Evolutionary conservation across 805 yeast genomes (phyloP), one percentile per base, ranked within the genome.

Genomic region (Pichia membranifaciens): DNA sequence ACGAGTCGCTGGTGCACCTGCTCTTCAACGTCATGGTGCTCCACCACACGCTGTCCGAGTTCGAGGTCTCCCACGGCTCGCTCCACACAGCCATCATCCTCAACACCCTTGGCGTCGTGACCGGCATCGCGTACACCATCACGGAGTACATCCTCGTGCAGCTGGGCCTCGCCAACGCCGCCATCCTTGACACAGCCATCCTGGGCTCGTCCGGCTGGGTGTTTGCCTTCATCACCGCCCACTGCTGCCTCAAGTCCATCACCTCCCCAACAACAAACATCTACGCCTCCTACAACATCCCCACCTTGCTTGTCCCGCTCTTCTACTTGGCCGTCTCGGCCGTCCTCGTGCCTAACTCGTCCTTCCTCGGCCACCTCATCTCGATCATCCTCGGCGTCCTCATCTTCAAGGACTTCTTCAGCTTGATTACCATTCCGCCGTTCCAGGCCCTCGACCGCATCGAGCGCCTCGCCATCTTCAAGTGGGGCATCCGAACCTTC

Each of bases 11-110:
- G 20, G 51, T 81, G 44, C 95, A 87, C 60, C 67, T 88, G 60
- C 40, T 75, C 4, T 65, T 84, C 56, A 87, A 87, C 56, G 48
- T 78, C 8, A 50, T 78, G 34, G 74, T 83, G 1, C 59, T 88
- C 39, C 69, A 75, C 49, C 75, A 83, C 0, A 79, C 85, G 18
- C 62, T 87, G 56, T 69, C 82, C 12, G 70, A 72, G 44, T 88
- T 82, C 63, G 96, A 88, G 69, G 68, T 73, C 47, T 61, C 66
- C 20, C 83, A 87, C 58, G 97, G 96, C 5, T 87, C 97, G 0
- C 84, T 88, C 3, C 79, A 87, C 63, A 84, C 96, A 4, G 96
- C 95, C 4, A 71, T 89, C 40, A 81, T 88, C 15, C 68, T 89
- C 48, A 88, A 87, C 61, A 58, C 85, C 22, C 64, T 84, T 42